phyloP scores from a whole-genome alignment of 2,329 filamentous ascomycete genomes.

The Dactylellina parvicollis region DNA sequence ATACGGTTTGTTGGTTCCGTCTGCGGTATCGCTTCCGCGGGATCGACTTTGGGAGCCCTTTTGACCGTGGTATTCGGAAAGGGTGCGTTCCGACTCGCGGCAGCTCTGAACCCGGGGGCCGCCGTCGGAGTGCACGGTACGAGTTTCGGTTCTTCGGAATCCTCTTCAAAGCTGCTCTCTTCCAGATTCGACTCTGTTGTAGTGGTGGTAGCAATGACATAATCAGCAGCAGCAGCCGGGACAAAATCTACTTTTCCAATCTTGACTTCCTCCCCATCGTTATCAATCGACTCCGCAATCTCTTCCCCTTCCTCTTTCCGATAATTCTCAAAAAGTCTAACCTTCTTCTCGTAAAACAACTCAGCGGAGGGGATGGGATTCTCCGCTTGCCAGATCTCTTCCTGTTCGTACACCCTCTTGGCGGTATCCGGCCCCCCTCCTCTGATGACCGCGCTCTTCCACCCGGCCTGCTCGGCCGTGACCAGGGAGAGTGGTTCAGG shows the following conservation, averaged over 20 bases:
- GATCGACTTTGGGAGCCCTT: background rate
- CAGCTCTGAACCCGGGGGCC: constrained; percentile 3
- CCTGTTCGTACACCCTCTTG: constrained; percentile 21
- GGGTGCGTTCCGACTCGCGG: background rate
- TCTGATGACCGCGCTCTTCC: constrained; percentile 5
- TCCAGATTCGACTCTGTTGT: no score
- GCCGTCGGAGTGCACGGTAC: constrained; percentile 21
- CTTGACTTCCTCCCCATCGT: background rate
- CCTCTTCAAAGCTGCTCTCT: background rate
- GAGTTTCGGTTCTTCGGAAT: background rate
- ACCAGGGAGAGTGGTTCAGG: constrained; percentile 2
- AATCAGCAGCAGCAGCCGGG: background rate
- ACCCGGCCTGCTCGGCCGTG: constrained; percentile 9
- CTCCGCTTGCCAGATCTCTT: constrained; percentile 24
- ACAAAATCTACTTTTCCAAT: background rate
- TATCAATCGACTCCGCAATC: no score
- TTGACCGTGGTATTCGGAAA: background rate
- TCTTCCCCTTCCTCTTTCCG: no score
- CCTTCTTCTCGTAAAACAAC: constrained; percentile 11
- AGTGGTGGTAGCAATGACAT: no score
- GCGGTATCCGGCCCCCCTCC: constrained; percentile 2
- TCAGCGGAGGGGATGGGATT: background rate
- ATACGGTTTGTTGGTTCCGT: constrained; percentile 11
- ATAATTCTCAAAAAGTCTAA: constrained; percentile 25
- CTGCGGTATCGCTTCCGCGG: background rate